Percentiles rank a stretch among this genome's conserved stretches.
Conservation (phyloP, 768 basidiomycete species). For the Grammothele lineata region DNA sequence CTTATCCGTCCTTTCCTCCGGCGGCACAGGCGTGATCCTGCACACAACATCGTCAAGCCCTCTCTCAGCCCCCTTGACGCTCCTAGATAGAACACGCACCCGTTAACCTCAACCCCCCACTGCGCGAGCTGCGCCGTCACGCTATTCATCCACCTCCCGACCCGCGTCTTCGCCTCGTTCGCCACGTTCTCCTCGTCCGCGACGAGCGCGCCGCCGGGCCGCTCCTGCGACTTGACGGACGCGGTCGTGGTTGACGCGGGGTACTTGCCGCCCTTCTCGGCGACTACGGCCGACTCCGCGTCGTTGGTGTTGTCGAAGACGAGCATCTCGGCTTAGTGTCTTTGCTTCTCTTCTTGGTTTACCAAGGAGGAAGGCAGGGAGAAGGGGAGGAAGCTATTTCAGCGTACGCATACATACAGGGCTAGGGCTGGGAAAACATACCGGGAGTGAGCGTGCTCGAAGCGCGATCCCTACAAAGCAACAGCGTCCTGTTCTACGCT, state of each 20-base stretch:
- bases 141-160: constrained; percentile 6
- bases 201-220: constrained; percentile 2
- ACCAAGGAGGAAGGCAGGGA: too few relatives aligned
- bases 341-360: too few relatives aligned
- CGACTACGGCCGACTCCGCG: too few relatives aligned
- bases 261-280: too few relatives aligned
- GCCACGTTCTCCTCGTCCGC: constrained; percentile 9
- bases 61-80: neutral
- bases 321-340: neutral
- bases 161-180: constrained; percentile 8
- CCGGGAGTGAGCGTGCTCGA: too few relatives aligned
- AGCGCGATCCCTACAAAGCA: too few relatives aligned
- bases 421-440: too few relatives aligned
- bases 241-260: too few relatives aligned
- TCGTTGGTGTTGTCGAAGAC: neutral
- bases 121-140: constrained; percentile 15
- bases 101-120: constrained; percentile 22
- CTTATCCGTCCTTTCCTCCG: constrained; percentile 47
- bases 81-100: constrained; percentile 13
- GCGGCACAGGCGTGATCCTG: constrained; percentile 53
- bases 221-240: constrained; percentile 4
- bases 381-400: too few relatives aligned
- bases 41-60: neutral
- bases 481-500: too few relatives aligned
- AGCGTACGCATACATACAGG: too few relatives aligned